Conservation (phyloP, 345 rosid genomes). For the Abelmoschus esculentus region DNA sequence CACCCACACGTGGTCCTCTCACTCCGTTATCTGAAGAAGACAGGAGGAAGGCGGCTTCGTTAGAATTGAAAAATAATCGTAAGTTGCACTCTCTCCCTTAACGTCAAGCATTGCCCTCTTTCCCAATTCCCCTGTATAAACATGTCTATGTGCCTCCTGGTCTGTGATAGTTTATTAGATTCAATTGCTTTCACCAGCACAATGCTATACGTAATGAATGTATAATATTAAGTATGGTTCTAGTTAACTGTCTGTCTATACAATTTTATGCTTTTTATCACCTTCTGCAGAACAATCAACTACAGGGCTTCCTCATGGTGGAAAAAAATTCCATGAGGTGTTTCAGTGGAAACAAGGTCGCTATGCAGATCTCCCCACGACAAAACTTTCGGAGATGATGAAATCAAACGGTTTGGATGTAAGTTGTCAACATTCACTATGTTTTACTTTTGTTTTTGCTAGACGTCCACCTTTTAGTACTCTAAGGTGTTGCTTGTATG, state of each 20-base stretch:
- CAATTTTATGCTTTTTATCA: background rate
- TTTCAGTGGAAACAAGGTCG: slow-evolving; percentile 82
- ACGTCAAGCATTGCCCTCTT: slow-evolving; percentile 29
- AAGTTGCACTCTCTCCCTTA: slow-evolving; percentile 31
- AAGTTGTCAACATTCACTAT: slow-evolving; percentile 7
- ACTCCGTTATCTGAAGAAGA: slow-evolving; percentile 46
- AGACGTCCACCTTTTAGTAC: background rate
- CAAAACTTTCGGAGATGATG: slow-evolving; percentile 88
- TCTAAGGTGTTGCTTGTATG: background rate
- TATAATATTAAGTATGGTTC: background rate
- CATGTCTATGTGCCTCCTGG: background rate
- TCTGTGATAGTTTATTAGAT: background rate
- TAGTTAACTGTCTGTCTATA: background rate
- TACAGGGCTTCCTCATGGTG: slow-evolving; percentile 47
- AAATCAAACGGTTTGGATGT: slow-evolving; percentile 81
- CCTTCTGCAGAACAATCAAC: slow-evolving; percentile 44
- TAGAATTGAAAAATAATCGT: slow-evolving; percentile 49
- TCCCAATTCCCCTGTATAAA: slow-evolving; percentile 3
- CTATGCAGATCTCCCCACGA: slow-evolving; percentile 65
- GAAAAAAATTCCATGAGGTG: slow-evolving; percentile 85
- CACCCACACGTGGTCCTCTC: slow-evolving; percentile 18
- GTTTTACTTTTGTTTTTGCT: slow-evolving; percentile 1
- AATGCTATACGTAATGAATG: background rate
- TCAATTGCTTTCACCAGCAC: background rate
- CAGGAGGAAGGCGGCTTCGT: slow-evolving; percentile 30